Conservation (phyloP, 257 asterid genomes). For the Craterostigma plantagineum region DNA sequence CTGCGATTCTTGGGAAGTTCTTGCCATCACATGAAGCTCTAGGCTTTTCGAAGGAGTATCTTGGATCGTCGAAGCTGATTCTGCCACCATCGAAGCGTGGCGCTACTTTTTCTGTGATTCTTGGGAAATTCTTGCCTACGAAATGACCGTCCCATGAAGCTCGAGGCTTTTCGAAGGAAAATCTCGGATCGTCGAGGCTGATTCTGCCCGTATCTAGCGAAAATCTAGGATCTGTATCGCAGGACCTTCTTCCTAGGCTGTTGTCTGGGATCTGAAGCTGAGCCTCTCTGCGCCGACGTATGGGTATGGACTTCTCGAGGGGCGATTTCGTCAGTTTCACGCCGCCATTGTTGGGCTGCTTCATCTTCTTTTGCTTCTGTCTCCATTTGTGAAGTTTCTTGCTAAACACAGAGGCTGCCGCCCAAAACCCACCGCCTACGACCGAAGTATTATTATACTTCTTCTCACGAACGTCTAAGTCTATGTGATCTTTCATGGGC, state of each 20-base stretch:
- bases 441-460: constrained; percentile 42
- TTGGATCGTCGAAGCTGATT: constrained; percentile 12
- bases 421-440: constrained; percentile 64
- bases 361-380: constrained; percentile 71
- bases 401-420: constrained; percentile 92
- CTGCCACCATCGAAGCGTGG: constrained; percentile 77
- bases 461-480: constrained; percentile 18
- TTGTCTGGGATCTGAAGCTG: constrained; percentile 88
- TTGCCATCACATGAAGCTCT: no score
- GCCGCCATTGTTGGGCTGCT: constrained; percentile 18
- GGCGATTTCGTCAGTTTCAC: constrained; percentile 33
- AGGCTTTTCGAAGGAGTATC: no score
- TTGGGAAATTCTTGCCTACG: constrained; percentile 46
- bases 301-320: constrained; percentile 63
- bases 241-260: constrained; percentile 81
- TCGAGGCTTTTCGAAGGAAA: constrained; percentile 81
- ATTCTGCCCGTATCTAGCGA: constrained; percentile 90
- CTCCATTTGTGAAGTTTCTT: constrained; percentile 96
- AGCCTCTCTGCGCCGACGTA: constrained; percentile 66
- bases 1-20: constrained; percentile 43
- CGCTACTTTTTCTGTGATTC: constrained; percentile 41
- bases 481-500: constrained; percentile 58
- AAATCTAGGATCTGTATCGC: constrained; percentile 80
- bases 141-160: constrained; percentile 92
- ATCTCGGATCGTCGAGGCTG: constrained; percentile 72